Conservation (phyloP, 2,329 filamentous ascomycete species). For the Leptographium wingfieldii region DNA sequence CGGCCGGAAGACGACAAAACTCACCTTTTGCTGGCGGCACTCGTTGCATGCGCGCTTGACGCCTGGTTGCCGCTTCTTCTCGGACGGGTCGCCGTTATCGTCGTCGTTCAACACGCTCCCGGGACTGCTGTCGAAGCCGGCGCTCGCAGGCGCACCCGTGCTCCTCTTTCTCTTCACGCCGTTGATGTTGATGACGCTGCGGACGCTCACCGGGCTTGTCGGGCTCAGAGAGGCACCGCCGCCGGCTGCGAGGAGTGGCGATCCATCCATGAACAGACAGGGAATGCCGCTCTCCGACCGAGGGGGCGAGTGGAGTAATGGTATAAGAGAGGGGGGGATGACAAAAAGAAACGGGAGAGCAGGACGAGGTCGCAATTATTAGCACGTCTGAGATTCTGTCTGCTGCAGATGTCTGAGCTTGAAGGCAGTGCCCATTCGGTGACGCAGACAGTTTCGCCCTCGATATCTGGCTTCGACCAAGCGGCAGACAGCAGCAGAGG, state of each 20-base stretch:
- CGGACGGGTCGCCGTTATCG: conserved; percentile 39
- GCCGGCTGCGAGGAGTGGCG: conserved; percentile 20
- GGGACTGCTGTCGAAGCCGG: conserved; percentile 45
- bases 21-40: conserved; percentile 75
- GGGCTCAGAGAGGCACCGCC: conserved; percentile 29
- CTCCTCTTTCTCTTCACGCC: conserved; percentile 49
- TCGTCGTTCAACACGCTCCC: conserved; percentile 46
- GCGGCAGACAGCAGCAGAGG: background rate
- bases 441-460: too few relatives aligned
- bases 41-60: conserved; percentile 76
- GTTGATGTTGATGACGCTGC: conserved; percentile 30
- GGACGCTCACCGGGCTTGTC: conserved; percentile 41
- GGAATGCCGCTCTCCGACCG: too few relatives aligned
- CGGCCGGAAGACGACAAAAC: conserved; percentile 17
- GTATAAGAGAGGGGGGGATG: background rate
- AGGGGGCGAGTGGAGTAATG: background rate
- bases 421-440: too few relatives aligned
- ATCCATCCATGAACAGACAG: conserved; percentile 22
- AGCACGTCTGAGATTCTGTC: too few relatives aligned
- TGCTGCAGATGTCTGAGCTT: too few relatives aligned
- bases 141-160: conserved; percentile 18
- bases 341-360: background rate
- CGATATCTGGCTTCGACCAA: background rate
- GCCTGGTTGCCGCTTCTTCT: conserved; percentile 53
- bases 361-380: background rate